Evolutionary conservation across 805 yeast species (phyloP).

Genomic region (Suhomyces tanzawaensis): DNA sequence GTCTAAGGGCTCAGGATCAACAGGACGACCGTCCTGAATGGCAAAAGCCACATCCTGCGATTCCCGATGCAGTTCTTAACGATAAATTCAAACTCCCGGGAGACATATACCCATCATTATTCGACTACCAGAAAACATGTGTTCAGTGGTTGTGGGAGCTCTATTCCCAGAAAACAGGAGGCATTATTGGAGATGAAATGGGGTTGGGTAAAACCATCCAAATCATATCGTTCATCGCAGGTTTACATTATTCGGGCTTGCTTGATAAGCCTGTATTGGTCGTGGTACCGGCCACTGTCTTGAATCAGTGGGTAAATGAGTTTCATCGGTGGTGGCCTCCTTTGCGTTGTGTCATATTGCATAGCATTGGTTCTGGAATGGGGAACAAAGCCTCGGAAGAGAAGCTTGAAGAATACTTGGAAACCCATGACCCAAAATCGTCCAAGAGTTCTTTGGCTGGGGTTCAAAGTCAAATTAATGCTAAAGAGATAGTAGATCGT

Average conservation of each 20-base stretch:
- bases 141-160: slow-evolving; percentile 98
- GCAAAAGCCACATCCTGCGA: slow-evolving; percentile 71
- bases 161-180: slow-evolving; percentile 87
- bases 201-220: slow-evolving; percentile 96
- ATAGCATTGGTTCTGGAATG: slow-evolving; percentile 92
- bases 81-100: slow-evolving; percentile 79
- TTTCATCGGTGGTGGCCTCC: slow-evolving; percentile 99
- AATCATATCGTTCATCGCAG: slow-evolving; percentile 85
- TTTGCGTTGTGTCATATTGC: slow-evolving; percentile 77
- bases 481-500: slow-evolving; percentile 50
- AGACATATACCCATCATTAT: slow-evolving; percentile 79
- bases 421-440: slow-evolving; percentile 40
- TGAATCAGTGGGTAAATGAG: slow-evolving; percentile 97
- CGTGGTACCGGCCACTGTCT: slow-evolving; percentile 95
- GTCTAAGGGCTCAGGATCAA: slow-evolving; percentile 28
- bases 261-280: slow-evolving; percentile 76
- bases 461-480: slow-evolving; percentile 36
- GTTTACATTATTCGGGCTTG: slow-evolving; percentile 76
- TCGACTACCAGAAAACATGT: slow-evolving; percentile 93
- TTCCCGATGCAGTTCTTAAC: slow-evolving; percentile 72
- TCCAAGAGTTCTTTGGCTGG: slow-evolving; percentile 22
- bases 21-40: slow-evolving; percentile 49
- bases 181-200: slow-evolving; percentile 97
- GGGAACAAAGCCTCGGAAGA: slow-evolving; percentile 33
- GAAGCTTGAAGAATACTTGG: slow-evolving; percentile 49